Evolutionary conservation across 805 yeast genomes (phyloP).

Genomic region (Zygotorulaspora danielsina): DNA sequence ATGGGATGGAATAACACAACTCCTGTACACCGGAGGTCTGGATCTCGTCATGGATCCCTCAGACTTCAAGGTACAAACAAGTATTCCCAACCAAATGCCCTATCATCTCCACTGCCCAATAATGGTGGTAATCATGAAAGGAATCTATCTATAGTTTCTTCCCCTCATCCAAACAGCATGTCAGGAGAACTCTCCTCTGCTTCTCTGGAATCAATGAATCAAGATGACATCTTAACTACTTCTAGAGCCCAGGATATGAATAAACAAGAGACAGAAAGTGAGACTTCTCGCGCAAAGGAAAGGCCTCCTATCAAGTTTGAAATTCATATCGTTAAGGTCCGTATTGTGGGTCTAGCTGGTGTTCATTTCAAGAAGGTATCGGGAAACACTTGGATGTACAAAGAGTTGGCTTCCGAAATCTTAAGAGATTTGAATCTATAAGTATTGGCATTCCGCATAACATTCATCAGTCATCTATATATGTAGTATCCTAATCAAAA

Average conservation of each 20-base stretch:
- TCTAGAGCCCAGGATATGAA: conserved; percentile 62
- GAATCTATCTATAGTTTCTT: conserved; percentile 24
- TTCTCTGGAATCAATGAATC: conserved; percentile 34
- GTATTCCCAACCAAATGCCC: conserved; percentile 40
- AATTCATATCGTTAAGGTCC: conserved; percentile 87
- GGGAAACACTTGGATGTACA: conserved; percentile 95
- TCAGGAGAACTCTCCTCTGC: conserved; percentile 35
- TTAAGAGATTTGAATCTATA: conserved; percentile 65
- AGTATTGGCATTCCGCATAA: too few species aligned
- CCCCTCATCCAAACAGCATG: conserved; percentile 28
- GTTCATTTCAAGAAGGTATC: conserved; percentile 89
- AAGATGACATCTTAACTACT: conserved; percentile 40
- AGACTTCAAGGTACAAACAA: conserved; percentile 35
- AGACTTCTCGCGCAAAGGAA: conserved; percentile 27
- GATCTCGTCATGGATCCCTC: conserved; percentile 37
- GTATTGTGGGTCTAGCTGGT: conserved; percentile 84
- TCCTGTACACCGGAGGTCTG: conserved; percentile 24
- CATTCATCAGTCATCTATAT: not conserved
- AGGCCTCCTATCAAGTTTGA: conserved; percentile 79
- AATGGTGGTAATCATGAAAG: conserved; percentile 25
- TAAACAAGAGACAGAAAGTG: conserved; percentile 48
- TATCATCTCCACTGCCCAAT: conserved; percentile 50
- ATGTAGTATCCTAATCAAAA: conserved; percentile 2
- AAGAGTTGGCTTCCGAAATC: conserved; percentile 82
- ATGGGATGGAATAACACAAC: conserved; percentile 12